Evolutionary conservation across 371 early-diverging fungal species (phyloP).

Genomic region (Mucor velutinosus): DNA sequence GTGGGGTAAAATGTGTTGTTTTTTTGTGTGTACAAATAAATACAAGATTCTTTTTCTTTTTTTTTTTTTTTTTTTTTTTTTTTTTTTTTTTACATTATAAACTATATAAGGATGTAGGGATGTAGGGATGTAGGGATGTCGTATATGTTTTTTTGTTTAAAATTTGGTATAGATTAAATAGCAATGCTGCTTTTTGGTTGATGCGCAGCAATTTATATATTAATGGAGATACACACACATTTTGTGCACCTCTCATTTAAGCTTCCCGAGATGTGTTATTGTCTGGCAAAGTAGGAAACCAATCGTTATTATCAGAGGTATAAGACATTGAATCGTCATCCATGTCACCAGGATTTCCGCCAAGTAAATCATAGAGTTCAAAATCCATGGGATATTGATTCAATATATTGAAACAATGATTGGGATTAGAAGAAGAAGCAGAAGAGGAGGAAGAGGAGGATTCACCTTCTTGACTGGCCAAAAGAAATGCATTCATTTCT

Average conservation of each 20-base stretch:
- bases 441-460: not conserved
- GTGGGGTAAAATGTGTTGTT: no score
- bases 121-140: no score
- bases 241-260: not conserved
- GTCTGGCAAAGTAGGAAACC: conserved; percentile 11
- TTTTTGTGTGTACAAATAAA: no score
- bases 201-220: conserved; percentile 1
- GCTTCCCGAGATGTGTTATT: not conserved
- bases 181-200: not conserved
- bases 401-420: not conserved
- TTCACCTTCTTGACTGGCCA: conserved; percentile 3
- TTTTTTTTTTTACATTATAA: no score
- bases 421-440: not conserved
- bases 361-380: not conserved
- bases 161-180: not conserved
- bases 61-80: no score
- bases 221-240: not conserved
- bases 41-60: no score
- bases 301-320: not conserved
- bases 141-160: not conserved
- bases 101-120: no score
- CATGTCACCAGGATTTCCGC: not conserved
- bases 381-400: conserved; percentile 3
- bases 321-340: conserved; percentile 1
- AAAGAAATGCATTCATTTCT: conserved; percentile 4